A percentile compares a stretch with the other conserved stretches of the same genome.
Conservation (phyloP, 768 basidiomycete species). For the Lyophyllum atratum region DNA sequence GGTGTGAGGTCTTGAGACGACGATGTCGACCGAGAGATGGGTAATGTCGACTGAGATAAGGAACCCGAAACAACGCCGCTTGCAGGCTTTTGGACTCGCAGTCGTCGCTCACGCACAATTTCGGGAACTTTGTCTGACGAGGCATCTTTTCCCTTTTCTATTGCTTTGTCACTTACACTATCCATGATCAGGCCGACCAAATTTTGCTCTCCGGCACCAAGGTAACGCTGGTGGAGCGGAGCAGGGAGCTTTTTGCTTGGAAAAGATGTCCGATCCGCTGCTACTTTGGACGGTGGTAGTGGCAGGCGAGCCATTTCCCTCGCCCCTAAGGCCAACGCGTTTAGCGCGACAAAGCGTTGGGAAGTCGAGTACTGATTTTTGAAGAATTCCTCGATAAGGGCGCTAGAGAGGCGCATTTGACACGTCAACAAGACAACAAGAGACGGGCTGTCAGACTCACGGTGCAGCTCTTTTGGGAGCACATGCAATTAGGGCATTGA, state of each 20-base stretch:
- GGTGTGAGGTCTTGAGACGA: conserved; percentile 28
- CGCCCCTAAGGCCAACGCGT: conserved; percentile 83
- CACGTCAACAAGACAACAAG: neutral
- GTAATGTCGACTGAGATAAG: conserved; percentile 3
- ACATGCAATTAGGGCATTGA: conserved; percentile 81
- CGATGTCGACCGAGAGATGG: conserved; percentile 2
- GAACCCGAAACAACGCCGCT: conserved; percentile 48
- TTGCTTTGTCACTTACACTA: conserved; percentile 60
- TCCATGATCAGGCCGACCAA: conserved; percentile 61
- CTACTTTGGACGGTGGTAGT: conserved; percentile 32
- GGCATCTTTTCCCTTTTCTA: conserved; percentile 60
- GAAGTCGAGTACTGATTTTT: conserved; percentile 87
- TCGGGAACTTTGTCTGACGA: conserved; percentile 58
- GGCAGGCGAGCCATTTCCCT: conserved; percentile 69
- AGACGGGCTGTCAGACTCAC: conserved; percentile 50
- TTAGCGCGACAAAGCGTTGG: conserved; percentile 84
- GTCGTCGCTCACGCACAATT: conserved; percentile 70
- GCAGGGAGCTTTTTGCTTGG: conserved; percentile 82
- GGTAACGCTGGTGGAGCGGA: conserved; percentile 69
- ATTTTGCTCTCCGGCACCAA: conserved; percentile 41
- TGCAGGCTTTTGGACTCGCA: conserved; percentile 58
- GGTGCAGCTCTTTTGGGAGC: conserved; percentile 77
- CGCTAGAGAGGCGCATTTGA: conserved; percentile 40
- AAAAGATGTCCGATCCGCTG: conserved; percentile 51
- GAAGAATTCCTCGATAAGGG: conserved; percentile 91